phyloP scores from a whole-genome alignment of 208 protist species.

The Trypanosoma congolense region DNA sequence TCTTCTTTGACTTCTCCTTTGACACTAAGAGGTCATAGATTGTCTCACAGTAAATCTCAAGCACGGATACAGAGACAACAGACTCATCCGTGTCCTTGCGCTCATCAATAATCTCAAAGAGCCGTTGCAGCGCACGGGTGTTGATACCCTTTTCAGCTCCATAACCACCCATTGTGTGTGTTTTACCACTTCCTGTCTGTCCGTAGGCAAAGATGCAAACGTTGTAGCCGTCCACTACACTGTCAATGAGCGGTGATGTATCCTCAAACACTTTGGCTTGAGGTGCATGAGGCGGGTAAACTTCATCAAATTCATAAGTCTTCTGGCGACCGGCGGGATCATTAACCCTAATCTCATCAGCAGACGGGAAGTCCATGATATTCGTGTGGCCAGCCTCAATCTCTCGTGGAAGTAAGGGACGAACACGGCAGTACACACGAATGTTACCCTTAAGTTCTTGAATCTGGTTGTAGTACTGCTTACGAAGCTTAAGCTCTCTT shows the following conservation, averaged over 20 bases:
- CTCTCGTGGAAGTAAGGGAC: constrained; percentile 84
- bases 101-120: constrained; percentile 87
- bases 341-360: constrained; percentile 78
- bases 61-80: constrained; percentile 74
- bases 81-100: constrained; percentile 82
- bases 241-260: constrained; percentile 90
- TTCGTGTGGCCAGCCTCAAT: constrained; percentile 60
- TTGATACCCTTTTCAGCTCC: constrained; percentile 85
- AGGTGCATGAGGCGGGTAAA: constrained; percentile 70
- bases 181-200: constrained; percentile 91
- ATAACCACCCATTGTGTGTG: constrained; percentile 86
- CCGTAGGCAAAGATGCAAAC: constrained; percentile 94
- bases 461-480: constrained; percentile 92
- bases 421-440: constrained; percentile 92
- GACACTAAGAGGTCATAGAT: constrained; percentile 82
- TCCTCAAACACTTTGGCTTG: constrained; percentile 90
- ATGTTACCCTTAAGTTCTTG: constrained; percentile 93
- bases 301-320: constrained; percentile 90
- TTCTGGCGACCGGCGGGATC: constrained; percentile 74
- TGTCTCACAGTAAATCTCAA: constrained; percentile 91
- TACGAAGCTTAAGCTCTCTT: constrained; percentile 88
- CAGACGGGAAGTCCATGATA: constrained; percentile 72
- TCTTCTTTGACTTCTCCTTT: constrained; percentile 45
- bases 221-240: constrained; percentile 92
- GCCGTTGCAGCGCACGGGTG: constrained; percentile 76